Evolutionary conservation across 345 rosid species (phyloP), one percentile per base, ranked within the genome.

Genomic region (Streptanthus diversifolius): DNA sequence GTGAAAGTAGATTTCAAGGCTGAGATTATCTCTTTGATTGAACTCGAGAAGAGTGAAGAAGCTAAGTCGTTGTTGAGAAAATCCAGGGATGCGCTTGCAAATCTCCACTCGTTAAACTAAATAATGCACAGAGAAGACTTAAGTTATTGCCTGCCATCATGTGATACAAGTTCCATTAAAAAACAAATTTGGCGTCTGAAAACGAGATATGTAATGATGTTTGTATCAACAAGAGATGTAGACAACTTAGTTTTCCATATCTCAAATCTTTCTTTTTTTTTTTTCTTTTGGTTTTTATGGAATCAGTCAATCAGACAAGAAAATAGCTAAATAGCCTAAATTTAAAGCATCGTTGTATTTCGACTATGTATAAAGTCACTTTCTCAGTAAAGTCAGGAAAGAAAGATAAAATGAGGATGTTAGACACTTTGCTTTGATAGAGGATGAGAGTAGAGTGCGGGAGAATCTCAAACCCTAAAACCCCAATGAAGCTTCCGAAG

Each of bases 31-130:
- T 87, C 83, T 55, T 84, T 79, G 36, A 74, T 72, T 56, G 97
- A 89, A 71, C 83, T 83, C 17, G 97, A 89, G 62, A 93, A 91
- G 84, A 91, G 80, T 54, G 92, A 75, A 80, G 89, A 77, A 70
- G 96, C 98, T 0, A 91, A 84, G 76, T 85, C 92, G 0, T 63
- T 82, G 79, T 66, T 93, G 73, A 89, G 76, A 66, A 81, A 81
- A 73, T 93, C 89, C 70, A 74, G 86, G 11, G 85, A 86, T 48
- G 59, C 80, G 39, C 70, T 93, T 44, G 83, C 84, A 81, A 72
- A 68, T 54, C 63, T 77, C 32, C 55, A 69, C 8, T 74, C 9
- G 10, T 13, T 58, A 39, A 66, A 58, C 19, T 53, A 53, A 75
- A 19, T 1, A 13, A 30, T 25, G 12, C 63, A 51, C 60, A 37